Evolutionary conservation across 2,329 filamentous ascomycete genomes (phyloP).

Genomic region (Scedosporium minutisporum): DNA sequence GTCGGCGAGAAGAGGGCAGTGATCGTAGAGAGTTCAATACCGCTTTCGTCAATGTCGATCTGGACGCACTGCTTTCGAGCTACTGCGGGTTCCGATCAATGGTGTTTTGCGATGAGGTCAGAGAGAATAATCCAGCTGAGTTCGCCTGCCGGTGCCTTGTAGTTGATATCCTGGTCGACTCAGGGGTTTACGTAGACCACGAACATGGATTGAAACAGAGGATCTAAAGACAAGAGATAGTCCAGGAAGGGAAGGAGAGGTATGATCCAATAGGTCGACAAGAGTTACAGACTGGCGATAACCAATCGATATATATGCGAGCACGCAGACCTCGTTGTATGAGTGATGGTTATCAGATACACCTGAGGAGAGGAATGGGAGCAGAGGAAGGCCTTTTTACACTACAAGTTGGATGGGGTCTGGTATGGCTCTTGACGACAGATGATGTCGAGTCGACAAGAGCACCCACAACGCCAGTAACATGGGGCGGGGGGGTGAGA

Average conservation of each 20-base stretch:
- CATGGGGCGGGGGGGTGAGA: background rate
- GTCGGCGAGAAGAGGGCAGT: background rate
- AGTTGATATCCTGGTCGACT: background rate
- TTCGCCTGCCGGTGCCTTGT: background rate
- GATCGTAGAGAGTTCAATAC: background rate
- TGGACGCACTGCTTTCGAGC: background rate
- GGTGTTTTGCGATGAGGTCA: background rate
- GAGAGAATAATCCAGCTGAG: background rate
- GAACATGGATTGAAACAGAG: no score
- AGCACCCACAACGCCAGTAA: background rate
- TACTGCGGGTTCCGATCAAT: background rate
- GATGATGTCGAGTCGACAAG: background rate
- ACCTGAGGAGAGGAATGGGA: background rate
- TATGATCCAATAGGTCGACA: background rate
- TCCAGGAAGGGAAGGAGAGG: no score
- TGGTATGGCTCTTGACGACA: background rate
- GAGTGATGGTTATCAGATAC: background rate
- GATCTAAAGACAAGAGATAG: no score
- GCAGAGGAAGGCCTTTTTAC: background rate
- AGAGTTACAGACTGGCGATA: background rate
- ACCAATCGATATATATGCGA: background rate
- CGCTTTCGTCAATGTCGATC: constrained; percentile 1
- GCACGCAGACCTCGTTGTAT: background rate
- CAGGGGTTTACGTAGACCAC: no score
- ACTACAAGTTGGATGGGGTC: background rate